Evolutionary conservation across 768 basidiomycete species (phyloP).

Genomic region (Naematelia aurantialba): DNA sequence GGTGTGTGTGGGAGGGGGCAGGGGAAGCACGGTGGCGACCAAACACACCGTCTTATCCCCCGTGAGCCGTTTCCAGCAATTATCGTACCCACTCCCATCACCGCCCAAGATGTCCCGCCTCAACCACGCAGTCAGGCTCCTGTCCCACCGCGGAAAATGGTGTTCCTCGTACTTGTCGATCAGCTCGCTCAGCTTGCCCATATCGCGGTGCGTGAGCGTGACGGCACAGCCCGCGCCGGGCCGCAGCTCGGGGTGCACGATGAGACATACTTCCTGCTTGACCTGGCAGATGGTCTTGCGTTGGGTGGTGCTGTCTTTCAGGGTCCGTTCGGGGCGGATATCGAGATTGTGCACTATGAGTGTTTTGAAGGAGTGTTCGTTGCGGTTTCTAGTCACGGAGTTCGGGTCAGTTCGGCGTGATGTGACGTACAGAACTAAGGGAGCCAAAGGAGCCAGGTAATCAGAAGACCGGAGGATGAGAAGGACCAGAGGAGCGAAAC

Average conservation of each 20-base stretch:
- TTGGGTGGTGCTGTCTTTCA: not conserved
- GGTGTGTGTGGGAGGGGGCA: not conserved
- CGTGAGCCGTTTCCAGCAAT: constrained; percentile 14
- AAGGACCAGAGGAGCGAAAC: too few relatives aligned
- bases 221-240: not conserved
- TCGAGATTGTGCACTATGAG: constrained; percentile 32
- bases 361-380: constrained; percentile 38
- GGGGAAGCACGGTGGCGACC: too few relatives aligned
- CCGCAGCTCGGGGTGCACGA: not conserved
- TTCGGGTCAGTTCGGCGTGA: too few relatives aligned
- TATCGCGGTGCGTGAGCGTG: constrained; percentile 9
- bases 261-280: not conserved
- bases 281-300: not conserved
- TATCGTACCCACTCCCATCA: constrained; percentile 12
- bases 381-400: constrained; percentile 27
- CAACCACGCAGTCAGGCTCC: not conserved
- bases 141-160: not conserved
- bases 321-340: constrained; percentile 12
- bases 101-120: constrained; percentile 3
- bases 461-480: too few relatives aligned
- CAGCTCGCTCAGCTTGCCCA: constrained; percentile 5
- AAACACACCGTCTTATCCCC: constrained; percentile 4
- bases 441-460: too few relatives aligned
- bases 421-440: too few relatives aligned
- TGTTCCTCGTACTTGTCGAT: constrained; percentile 4